These are phyloP conservation scores for Irineochytrium annulatum DNA, from an alignment of 192 early-diverging fungal genomes.

Conservation along the genomic window DNA sequence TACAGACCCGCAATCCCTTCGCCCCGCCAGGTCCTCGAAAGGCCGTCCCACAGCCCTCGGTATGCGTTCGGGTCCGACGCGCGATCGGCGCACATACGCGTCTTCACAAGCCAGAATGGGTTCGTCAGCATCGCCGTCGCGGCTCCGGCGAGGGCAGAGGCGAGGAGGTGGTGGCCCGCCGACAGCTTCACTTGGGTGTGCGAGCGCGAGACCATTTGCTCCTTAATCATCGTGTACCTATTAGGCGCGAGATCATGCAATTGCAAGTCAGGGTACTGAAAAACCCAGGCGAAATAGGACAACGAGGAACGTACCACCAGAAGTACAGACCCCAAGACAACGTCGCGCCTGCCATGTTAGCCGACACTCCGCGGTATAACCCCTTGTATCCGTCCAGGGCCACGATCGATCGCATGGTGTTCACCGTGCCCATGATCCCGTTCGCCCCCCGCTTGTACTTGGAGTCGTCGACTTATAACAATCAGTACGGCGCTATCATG, in stretches of 20 bases:
- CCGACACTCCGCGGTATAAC: slow-evolving; percentile 84
- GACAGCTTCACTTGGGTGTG: slow-evolving; percentile 39
- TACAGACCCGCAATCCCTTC: slow-evolving; percentile 86
- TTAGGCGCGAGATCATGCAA: no score
- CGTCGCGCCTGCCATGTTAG: slow-evolving; percentile 88
- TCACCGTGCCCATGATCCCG: slow-evolving; percentile 53
- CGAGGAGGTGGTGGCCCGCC: slow-evolving; percentile 72
- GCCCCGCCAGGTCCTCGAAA: slow-evolving; percentile 67
- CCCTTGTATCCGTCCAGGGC: slow-evolving; percentile 53
- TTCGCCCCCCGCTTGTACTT: slow-evolving; percentile 8
- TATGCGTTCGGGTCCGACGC: slow-evolving; percentile 43
- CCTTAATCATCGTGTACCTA: slow-evolving; percentile 64
- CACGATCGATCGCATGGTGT: slow-evolving; percentile 11
- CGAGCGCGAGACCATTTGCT: slow-evolving; percentile 41
- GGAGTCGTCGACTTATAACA: slow-evolving; percentile 23
- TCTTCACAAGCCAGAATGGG: slow-evolving; percentile 97
- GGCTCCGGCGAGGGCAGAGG: slow-evolving; percentile 75
- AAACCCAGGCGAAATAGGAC: neutral
- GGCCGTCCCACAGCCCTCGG: slow-evolving; percentile 46
- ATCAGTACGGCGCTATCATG: neutral
- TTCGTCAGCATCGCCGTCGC: slow-evolving; percentile 84
- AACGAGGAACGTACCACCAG: slow-evolving; percentile 63
- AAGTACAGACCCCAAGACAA: slow-evolving; percentile 98
- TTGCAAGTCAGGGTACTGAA: neutral
- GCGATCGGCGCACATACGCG: slow-evolving; percentile 64